A percentile compares a stretch with the other conserved stretches of the same genome.
These are phyloP conservation scores for Hygrophoropsis aurantiaca DNA, from an alignment of 768 basidiomycete genomes.

Conservation along the genomic window DNA sequence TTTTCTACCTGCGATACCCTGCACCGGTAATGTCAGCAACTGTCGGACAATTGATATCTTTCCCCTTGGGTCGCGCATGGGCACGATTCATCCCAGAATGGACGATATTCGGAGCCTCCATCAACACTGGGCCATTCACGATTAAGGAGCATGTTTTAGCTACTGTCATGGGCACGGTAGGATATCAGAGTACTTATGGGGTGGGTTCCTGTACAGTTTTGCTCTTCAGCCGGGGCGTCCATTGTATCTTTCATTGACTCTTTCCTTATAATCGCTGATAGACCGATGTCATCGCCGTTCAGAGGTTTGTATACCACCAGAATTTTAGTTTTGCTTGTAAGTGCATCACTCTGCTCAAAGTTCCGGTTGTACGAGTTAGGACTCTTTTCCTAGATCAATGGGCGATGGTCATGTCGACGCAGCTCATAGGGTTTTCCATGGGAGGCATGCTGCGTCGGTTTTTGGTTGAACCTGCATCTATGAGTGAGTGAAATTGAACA, in stretches of 20 bases:
- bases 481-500: too few relatives aligned
- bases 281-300: constrained; percentile 46
- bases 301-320: constrained; percentile 44
- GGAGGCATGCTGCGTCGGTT: constrained; percentile 53
- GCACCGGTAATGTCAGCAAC: constrained; percentile 19
- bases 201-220: constrained; percentile 30
- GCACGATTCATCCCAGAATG: constrained; percentile 55
- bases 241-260: too few relatives aligned
- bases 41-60: constrained; percentile 68
- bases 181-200: too few relatives aligned
- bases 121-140: constrained; percentile 72
- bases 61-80: constrained; percentile 64
- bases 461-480: constrained; percentile 56
- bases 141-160: too few relatives aligned
- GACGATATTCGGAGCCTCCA: constrained; percentile 48
- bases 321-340: constrained; percentile 30
- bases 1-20: constrained; percentile 33
- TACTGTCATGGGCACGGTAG: constrained; percentile 28
- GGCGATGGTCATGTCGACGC: constrained; percentile 42
- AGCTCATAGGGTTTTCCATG: constrained; percentile 41
- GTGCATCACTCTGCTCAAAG: too few relatives aligned
- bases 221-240: constrained; percentile 21
- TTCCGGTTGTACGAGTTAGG: too few relatives aligned
- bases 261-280: too few relatives aligned
- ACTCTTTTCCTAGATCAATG: too few relatives aligned